A percentile compares a stretch with the other conserved stretches of the same genome.
Evolutionary conservation across 768 basidiomycete genomes (phyloP).

Genomic region (Ramaria rubella): DNA sequence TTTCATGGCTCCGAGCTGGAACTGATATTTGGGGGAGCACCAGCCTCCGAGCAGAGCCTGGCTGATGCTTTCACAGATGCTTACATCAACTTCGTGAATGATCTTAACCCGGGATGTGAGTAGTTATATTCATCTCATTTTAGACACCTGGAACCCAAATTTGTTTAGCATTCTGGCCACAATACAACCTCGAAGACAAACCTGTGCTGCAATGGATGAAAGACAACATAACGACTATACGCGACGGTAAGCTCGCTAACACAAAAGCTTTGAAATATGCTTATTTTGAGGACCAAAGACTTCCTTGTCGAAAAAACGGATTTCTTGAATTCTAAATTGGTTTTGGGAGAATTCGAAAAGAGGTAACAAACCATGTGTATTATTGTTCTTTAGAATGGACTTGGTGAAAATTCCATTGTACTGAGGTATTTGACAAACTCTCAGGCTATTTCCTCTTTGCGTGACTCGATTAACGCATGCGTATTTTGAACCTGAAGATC

Average conservation of each 20-base stretch:
- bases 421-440: too few species aligned
- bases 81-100: conserved; percentile 50
- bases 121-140: background rate
- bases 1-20: conserved; percentile 43
- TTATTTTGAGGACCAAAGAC: conserved; percentile 26
- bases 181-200: conserved; percentile 27
- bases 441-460: too few species aligned
- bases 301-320: conserved; percentile 35
- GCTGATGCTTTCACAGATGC: conserved; percentile 44
- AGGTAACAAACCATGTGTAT: conserved; percentile 15
- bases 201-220: conserved; percentile 44
- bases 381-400: too few species aligned
- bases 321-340: conserved; percentile 36
- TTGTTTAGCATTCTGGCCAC: conserved; percentile 40
- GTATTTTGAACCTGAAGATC: too few species aligned
- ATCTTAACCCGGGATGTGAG: conserved; percentile 50
- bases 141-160: background rate
- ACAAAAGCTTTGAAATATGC: background rate
- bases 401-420: too few species aligned
- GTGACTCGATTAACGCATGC: too few species aligned
- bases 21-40: conserved; percentile 44
- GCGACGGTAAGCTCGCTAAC: conserved; percentile 38
- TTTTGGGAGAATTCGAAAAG: conserved; percentile 43
- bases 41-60: conserved; percentile 36
- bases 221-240: conserved; percentile 46